Conservation (phyloP, 169 alveolate species). For the Plasmodium cynomolgi region DNA sequence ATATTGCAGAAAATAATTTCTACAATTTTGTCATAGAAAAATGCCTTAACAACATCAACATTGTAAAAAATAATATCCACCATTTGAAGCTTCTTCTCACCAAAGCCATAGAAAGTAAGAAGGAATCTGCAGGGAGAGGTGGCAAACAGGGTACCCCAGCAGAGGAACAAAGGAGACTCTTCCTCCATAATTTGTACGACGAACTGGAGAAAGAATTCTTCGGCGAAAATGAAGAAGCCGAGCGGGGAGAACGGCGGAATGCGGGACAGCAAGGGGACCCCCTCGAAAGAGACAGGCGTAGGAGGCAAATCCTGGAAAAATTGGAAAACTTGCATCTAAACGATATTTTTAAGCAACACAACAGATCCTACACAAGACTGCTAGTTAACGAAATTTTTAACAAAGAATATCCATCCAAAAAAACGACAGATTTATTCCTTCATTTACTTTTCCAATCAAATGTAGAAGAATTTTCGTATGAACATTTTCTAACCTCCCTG, state of each 20-base stretch:
- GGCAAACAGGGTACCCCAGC: not conserved
- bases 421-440: conserved; percentile 43
- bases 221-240: not conserved
- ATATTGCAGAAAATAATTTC: conserved; percentile 65
- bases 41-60: conserved; percentile 51
- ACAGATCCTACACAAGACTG: conserved; percentile 57
- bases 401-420: conserved; percentile 72
- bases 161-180: not conserved
- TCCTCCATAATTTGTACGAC: conserved; percentile 10
- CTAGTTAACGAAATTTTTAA: conserved; percentile 62
- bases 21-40: conserved; percentile 54
- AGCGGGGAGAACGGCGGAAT: not conserved
- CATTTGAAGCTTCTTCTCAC: conserved; percentile 23
- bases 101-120: conserved; percentile 26
- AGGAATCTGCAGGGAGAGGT: not conserved
- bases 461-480: conserved; percentile 71
- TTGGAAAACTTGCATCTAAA: conserved; percentile 24
- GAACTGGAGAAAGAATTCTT: conserved; percentile 28
- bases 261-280: not conserved
- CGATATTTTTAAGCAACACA: conserved; percentile 60
- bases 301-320: conserved; percentile 43
- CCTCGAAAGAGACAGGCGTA: not conserved
- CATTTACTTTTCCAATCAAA: conserved; percentile 55
- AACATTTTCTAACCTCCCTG: conserved; percentile 25
- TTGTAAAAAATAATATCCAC: conserved; percentile 25